Evolutionary conservation across 2,329 filamentous ascomycete species (phyloP).

Genomic region (Colletotrichum lupini): DNA sequence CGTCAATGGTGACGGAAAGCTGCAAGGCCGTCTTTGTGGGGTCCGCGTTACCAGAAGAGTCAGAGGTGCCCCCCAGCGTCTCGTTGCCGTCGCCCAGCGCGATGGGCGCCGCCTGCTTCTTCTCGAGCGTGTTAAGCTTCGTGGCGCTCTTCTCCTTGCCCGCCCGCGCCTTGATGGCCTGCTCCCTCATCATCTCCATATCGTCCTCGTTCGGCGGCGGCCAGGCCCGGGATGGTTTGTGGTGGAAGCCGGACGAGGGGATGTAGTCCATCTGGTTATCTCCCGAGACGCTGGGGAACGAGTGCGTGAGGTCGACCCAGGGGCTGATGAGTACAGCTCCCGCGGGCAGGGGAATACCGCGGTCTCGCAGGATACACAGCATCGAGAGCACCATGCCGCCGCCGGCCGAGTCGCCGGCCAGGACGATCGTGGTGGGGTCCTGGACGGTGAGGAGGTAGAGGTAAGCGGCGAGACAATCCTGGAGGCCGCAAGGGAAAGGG

Average conservation of each 20-base stretch:
- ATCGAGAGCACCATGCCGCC: constrained; percentile 89
- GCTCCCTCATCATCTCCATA: constrained; percentile 62
- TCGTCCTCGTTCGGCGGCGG: constrained; percentile 89
- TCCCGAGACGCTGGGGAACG: constrained; percentile 87
- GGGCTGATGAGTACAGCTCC: constrained; percentile 92
- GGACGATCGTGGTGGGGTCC: constrained; percentile 82
- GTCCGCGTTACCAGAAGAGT: neutral
- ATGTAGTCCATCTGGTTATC: constrained; percentile 87
- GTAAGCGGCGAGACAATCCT: constrained; percentile 91
- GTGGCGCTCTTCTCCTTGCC: constrained; percentile 38
- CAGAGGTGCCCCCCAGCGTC: neutral
- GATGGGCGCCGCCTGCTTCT: constrained; percentile 49
- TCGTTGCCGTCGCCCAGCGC: constrained; percentile 22
- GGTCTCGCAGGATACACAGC: constrained; percentile 84
- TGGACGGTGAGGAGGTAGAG: constrained; percentile 82
- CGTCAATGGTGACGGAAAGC: constrained; percentile 77
- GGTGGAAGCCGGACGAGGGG: constrained; percentile 86
- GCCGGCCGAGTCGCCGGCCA: constrained; percentile 94
- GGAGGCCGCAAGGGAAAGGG: constrained; percentile 91
- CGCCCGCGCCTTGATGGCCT: constrained; percentile 56
- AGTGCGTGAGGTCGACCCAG: constrained; percentile 96
- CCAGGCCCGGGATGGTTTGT: constrained; percentile 91
- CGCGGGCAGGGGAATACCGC: constrained; percentile 84
- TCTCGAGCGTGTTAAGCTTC: constrained; percentile 40
- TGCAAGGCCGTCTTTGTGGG: constrained; percentile 42